Conservation (phyloP, 2,329 filamentous ascomycete genomes). For the Alternaria triticina region DNA sequence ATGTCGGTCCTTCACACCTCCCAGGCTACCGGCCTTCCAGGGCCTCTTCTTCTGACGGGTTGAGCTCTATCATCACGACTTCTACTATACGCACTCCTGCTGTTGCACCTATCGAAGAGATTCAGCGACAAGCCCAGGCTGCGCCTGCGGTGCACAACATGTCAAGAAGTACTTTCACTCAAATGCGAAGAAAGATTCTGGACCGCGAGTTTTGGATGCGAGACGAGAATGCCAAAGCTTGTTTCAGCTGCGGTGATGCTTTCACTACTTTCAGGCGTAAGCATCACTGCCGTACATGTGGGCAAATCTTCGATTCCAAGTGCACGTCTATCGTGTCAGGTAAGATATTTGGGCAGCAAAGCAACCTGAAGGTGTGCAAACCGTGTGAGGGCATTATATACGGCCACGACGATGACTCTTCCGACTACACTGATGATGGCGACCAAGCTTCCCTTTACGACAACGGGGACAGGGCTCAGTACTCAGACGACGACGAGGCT, state of each 20-base stretch:
- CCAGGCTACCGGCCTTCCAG: slow-evolving; percentile 55
- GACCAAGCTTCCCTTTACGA: slow-evolving; percentile 65
- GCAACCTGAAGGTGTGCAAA: slow-evolving; percentile 87
- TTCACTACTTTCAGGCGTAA: slow-evolving; percentile 96
- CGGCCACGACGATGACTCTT: slow-evolving; percentile 87
- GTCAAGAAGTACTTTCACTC: slow-evolving; percentile 50
- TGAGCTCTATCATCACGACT: slow-evolving; percentile 47
- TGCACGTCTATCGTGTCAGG: slow-evolving; percentile 93
- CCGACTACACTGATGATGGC: slow-evolving; percentile 85
- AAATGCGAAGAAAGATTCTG: slow-evolving; percentile 84
- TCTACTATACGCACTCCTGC: slow-evolving; percentile 42
- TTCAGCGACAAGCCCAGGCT: slow-evolving; percentile 27
- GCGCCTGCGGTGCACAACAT: slow-evolving; percentile 46
- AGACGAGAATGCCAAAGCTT: slow-evolving; percentile 97
- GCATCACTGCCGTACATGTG: slow-evolving; percentile 92
- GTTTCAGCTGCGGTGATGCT: slow-evolving; percentile 86
- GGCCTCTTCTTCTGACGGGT: slow-evolving; percentile 54
- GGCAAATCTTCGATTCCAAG: slow-evolving; percentile 98
- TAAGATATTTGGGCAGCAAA: slow-evolving; percentile 82
- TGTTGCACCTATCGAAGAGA: slow-evolving; percentile 40
- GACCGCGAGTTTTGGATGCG: slow-evolving; percentile 99
- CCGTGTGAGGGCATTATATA: slow-evolving; percentile 91
- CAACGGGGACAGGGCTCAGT: slow-evolving; percentile 32
- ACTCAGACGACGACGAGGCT: slow-evolving; percentile 30
- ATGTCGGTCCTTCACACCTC: slow-evolving; percentile 56